phyloP scores from a whole-genome alignment of 345 rosid genomes.

The Acer campestre region DNA sequence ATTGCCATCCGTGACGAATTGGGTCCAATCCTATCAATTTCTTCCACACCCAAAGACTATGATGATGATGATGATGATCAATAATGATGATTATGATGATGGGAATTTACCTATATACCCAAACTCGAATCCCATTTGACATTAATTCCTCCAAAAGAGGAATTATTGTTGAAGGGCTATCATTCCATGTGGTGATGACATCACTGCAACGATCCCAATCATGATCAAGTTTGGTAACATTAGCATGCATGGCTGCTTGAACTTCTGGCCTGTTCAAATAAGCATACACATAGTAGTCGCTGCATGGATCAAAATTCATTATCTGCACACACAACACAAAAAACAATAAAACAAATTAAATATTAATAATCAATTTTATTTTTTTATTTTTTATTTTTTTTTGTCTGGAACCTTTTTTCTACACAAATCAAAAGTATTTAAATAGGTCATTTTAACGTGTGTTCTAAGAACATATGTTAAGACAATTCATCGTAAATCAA shows the following conservation, averaged over 20 bases:
- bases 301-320: conserved; percentile 65
- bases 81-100: neutral
- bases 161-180: conserved; percentile 71
- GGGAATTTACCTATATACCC: conserved; percentile 64
- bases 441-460: too few species aligned
- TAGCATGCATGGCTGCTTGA: conserved; percentile 87
- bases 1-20: too few species aligned
- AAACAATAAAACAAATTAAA: neutral
- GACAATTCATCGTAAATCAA: too few species aligned
- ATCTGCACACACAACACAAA: conserved; percentile 32
- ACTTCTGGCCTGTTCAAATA: conserved; percentile 75
- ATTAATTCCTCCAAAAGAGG: conserved; percentile 60
- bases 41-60: neutral
- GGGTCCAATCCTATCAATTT: too few species aligned
- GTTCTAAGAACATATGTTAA: too few species aligned
- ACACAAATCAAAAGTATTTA: too few species aligned
- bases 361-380: neutral
- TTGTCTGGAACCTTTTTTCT: too few species aligned
- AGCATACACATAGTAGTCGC: conserved; percentile 58
- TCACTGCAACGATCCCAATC: conserved; percentile 81
- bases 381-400: too few species aligned
- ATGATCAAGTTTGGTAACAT: conserved; percentile 62
- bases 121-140: conserved; percentile 56
- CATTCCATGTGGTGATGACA: conserved; percentile 51
- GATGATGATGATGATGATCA: neutral